These are phyloP conservation scores for Alternaria brassicae DNA, from an alignment of 2,329 filamentous ascomycete genomes.

Conservation along the genomic window DNA sequence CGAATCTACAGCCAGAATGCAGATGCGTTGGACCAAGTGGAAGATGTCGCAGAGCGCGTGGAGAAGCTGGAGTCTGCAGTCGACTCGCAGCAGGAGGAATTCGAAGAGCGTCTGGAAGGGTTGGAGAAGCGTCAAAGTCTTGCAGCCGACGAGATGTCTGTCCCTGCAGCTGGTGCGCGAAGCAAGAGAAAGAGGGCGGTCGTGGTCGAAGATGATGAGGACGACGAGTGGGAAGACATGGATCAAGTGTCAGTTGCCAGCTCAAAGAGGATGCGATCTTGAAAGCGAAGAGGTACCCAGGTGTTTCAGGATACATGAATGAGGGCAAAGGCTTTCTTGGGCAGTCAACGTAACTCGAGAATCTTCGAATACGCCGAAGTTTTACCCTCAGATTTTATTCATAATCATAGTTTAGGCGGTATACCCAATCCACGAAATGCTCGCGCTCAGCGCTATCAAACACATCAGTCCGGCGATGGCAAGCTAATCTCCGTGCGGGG, in stretches of 20 bases:
- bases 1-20: constrained; percentile 77
- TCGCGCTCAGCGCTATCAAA: background rate
- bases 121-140: constrained; percentile 47
- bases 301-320: background rate
- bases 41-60: constrained; percentile 69
- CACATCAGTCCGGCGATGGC: constrained; percentile 7
- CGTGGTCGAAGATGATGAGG: constrained; percentile 50
- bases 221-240: constrained; percentile 49
- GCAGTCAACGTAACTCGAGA: background rate
- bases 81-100: constrained; percentile 73
- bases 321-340: background rate
- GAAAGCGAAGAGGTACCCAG: background rate
- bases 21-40: constrained; percentile 71
- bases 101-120: constrained; percentile 68
- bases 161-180: constrained; percentile 19
- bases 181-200: constrained; percentile 43
- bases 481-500: constrained; percentile 18
- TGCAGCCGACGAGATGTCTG: constrained; percentile 24
- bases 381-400: background rate
- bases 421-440: constrained; percentile 11
- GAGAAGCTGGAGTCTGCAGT: constrained; percentile 76
- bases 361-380: background rate
- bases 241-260: constrained; percentile 37
- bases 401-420: constrained; percentile 7
- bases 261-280: constrained; percentile 38